Evolutionary conservation across 2,329 filamentous ascomycete species (phyloP).

Genomic region (Fusarium solani-melongenae): DNA sequence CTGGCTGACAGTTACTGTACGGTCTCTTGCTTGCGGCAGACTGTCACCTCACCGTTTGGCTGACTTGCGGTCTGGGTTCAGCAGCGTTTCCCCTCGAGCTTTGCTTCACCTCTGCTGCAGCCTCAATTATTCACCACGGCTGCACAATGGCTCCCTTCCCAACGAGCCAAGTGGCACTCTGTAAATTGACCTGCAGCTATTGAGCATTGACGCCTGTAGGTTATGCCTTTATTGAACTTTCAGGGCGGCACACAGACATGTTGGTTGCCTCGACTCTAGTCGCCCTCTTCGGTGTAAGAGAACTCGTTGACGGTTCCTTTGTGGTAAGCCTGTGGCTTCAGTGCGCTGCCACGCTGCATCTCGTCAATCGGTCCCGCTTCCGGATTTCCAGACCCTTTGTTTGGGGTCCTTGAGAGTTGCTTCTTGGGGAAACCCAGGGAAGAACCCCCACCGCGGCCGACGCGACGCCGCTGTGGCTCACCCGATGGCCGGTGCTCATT

Average conservation of each 20-base stretch:
- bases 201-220: background rate
- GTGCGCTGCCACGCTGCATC: conserved; percentile 36
- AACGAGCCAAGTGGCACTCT: conserved; percentile 4
- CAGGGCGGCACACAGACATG: conserved; percentile 9
- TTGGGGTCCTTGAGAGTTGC: conserved; percentile 26
- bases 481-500: conserved; percentile 4
- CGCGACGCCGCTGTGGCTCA: background rate
- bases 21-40: conserved; percentile 2
- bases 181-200: conserved; percentile 4
- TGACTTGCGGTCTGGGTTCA: conserved; percentile 20
- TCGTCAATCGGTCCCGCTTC: conserved; percentile 45
- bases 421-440: conserved; percentile 21
- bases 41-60: conserved; percentile 17
- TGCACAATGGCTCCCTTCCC: conserved; percentile 1
- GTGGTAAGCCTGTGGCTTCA: background rate
- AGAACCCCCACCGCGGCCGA: conserved; percentile 9
- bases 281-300: background rate
- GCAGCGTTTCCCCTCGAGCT: background rate
- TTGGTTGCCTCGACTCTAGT: conserved; percentile 16
- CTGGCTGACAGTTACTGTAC: conserved; percentile 5
- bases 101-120: conserved; percentile 9
- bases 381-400: conserved; percentile 40
- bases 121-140: background rate
- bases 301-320: background rate
- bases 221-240: conserved; percentile 2